These are phyloP conservation scores for Fusarium phyllophilum DNA, from an alignment of 2,329 filamentous ascomycete species.

Conservation along the genomic window DNA sequence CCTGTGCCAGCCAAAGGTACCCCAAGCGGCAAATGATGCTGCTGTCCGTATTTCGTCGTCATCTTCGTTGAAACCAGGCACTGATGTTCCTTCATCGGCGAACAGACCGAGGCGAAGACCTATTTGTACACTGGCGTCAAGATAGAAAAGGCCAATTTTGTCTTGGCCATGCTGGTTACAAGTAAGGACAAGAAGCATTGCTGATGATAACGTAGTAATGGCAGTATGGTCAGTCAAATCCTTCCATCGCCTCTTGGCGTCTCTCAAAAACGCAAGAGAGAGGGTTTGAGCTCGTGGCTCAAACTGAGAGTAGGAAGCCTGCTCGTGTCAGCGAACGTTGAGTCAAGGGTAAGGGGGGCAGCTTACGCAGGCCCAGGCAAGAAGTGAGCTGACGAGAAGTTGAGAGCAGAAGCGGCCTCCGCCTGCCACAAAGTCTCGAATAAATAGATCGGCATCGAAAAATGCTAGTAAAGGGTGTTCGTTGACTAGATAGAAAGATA, in stretches of 20 bases:
- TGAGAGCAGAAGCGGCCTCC: conserved; percentile 9
- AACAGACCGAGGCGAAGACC: background rate
- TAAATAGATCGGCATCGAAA: conserved; percentile 11
- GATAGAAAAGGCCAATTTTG: background rate
- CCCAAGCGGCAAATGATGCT: conserved; percentile 16
- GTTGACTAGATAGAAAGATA: conserved; percentile 13
- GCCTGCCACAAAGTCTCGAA: background rate
- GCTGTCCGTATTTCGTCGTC: background rate
- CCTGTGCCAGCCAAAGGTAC: conserved; percentile 16
- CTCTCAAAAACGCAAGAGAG: background rate
- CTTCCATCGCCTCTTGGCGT: conserved; percentile 1
- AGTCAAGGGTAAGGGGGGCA: accelerated
- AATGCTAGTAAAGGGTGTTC: conserved; percentile 15
- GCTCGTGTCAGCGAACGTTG: accelerated
- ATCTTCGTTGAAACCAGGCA: background rate
- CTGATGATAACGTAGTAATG: background rate
- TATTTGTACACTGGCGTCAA: conserved; percentile 3
- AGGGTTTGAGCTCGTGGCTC: background rate
- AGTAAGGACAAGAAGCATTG: conserved; percentile 4
- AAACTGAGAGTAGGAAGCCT: conserved; percentile 22
- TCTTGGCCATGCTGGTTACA: conserved; percentile 12
- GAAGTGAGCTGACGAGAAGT: conserved; percentile 8
- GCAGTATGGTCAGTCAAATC: background rate
- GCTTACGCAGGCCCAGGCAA: conserved; percentile 23
- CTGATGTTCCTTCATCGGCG: background rate